phyloP scores from a whole-genome alignment of 192 early-diverging fungal species.

The Phlyctochytrium planicorne region DNA sequence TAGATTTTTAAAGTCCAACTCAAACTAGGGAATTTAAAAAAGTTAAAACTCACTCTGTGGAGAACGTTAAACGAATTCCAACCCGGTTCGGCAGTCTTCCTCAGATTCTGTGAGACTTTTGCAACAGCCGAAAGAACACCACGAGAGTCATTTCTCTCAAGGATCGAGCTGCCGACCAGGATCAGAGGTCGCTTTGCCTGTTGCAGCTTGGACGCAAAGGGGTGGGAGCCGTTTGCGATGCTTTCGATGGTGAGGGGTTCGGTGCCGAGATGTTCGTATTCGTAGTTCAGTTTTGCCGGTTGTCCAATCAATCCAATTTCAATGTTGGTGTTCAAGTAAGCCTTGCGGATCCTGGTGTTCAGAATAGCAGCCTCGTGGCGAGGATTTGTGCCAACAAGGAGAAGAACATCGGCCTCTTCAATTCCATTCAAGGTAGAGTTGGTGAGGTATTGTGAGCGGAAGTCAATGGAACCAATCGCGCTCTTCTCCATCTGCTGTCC shows the following conservation, averaged over 20 bases:
- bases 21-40: too few relatives aligned
- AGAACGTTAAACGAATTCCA: conserved; percentile 92
- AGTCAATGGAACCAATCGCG: conserved; percentile 63
- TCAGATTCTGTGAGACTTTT: conserved; percentile 66
- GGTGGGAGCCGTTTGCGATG: conserved; percentile 70
- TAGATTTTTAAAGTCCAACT: conserved; percentile 8
- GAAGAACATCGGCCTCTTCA: conserved; percentile 89
- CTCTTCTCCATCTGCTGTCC: conserved; percentile 45
- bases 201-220: conserved; percentile 72
- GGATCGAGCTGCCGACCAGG: conserved; percentile 78
- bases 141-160: conserved; percentile 72
- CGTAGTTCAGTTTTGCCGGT: conserved; percentile 81
- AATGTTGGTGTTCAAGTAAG: conserved; percentile 78
- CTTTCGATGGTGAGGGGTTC: conserved; percentile 56
- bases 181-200: conserved; percentile 91
- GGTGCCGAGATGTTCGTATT: conserved; percentile 80
- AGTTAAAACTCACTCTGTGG: conserved; percentile 67
- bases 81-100: conserved; percentile 64
- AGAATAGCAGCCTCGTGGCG: conserved; percentile 94
- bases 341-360: conserved; percentile 94
- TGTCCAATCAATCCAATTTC: conserved; percentile 83
- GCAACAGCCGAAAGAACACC: conserved; percentile 76
- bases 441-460: conserved; percentile 87
- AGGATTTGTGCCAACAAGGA: conserved; percentile 94
- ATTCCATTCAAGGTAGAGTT: conserved; percentile 85